Conservation (phyloP, 257 asterid genomes). For the Fraxinus anomala region DNA sequence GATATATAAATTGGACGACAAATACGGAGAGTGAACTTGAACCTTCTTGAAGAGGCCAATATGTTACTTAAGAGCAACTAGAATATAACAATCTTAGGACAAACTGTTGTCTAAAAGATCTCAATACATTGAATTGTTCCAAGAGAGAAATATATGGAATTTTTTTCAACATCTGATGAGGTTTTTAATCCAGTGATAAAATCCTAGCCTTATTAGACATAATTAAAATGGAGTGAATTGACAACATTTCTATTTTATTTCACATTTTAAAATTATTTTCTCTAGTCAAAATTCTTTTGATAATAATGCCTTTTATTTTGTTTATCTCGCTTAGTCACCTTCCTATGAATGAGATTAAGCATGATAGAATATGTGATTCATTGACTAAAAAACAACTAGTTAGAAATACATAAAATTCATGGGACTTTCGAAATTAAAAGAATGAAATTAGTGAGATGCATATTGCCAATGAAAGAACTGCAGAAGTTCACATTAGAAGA, state of each 20-base stretch:
- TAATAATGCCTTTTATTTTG: not conserved
- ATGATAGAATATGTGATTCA: not conserved
- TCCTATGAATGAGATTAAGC: not conserved
- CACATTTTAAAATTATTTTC: not conserved
- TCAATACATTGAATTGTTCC: not conserved
- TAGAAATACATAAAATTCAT: too few relatives aligned
- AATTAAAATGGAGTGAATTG: not conserved
- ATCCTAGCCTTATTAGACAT: not conserved
- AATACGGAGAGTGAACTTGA: not conserved
- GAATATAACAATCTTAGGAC: not conserved
- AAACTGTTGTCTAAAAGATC: not conserved
- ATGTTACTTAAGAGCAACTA: not conserved
- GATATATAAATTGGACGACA: not conserved
- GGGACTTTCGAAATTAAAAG: not conserved
- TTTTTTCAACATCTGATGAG: not conserved
- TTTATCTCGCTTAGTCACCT: not conserved
- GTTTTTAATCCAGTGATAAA: not conserved
- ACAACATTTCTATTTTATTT: not conserved
- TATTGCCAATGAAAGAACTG: not conserved
- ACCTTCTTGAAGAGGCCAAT: not conserved
- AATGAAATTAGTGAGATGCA: not conserved
- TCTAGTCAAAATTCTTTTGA: not conserved
- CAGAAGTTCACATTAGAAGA: not conserved
- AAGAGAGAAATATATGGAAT: not conserved
- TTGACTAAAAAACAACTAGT: too few relatives aligned